Percentiles rank a stretch among this genome's conserved stretches.
Evolutionary conservation across 371 early-diverging fungal species (phyloP).

Genomic region (Rhizopus sp.): DNA sequence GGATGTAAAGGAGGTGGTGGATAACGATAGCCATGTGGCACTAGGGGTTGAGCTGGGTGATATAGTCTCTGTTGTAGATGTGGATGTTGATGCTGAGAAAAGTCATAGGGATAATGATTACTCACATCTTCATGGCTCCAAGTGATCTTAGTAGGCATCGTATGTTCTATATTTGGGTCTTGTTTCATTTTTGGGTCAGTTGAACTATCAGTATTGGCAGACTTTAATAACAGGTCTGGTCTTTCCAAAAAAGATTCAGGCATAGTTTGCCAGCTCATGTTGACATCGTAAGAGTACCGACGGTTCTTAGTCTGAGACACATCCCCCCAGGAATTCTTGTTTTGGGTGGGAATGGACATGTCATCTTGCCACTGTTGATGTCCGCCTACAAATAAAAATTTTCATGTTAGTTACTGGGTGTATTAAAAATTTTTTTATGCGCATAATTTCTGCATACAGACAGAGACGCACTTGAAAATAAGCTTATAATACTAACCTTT

Average conservation of each 20-base stretch:
- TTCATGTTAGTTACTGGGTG: not conserved
- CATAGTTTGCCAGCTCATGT: constrained; percentile 47
- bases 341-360: constrained; percentile 38
- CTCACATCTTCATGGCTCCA: constrained; percentile 27
- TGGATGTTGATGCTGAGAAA: constrained; percentile 10
- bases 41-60: constrained; percentile 26
- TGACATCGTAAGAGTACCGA: constrained; percentile 47
- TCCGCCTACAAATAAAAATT: constrained; percentile 7
- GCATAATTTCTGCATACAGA: constrained; percentile 30
- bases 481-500: constrained; percentile 21
- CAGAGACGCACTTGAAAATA: not conserved
- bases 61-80: constrained; percentile 21
- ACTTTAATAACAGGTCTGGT: constrained; percentile 24
- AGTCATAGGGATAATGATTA: constrained; percentile 6
- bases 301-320: constrained; percentile 23
- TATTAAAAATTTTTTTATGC: constrained; percentile 32
- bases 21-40: constrained; percentile 21
- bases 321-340: constrained; percentile 30
- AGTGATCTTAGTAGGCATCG: constrained; percentile 21
- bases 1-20: constrained; percentile 15
- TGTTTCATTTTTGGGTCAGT: constrained; percentile 16
- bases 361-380: constrained; percentile 46
- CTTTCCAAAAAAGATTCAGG: constrained; percentile 39
- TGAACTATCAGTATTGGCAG: constrained; percentile 1
- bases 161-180: constrained; percentile 13